Conservation (phyloP, 2,329 filamentous ascomycete genomes). For the Paraphoma sp. region DNA sequence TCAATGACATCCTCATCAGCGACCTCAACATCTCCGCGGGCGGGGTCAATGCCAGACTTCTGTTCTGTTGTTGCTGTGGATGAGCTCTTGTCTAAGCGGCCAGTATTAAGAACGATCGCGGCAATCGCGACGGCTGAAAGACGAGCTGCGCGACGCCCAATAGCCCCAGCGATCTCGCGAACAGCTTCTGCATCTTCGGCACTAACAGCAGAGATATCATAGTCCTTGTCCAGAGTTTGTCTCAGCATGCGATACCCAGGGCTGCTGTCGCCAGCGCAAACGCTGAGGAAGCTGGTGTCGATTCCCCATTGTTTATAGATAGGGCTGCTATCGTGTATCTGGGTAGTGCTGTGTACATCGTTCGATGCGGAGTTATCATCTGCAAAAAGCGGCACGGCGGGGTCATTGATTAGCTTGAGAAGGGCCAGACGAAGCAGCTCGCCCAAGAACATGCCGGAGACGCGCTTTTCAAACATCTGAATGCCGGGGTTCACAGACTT, state of each 20-base stretch:
- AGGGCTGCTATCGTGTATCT: conserved; percentile 59
- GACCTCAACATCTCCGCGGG: conserved; percentile 43
- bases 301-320: conserved; percentile 86
- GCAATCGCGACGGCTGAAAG: conserved; percentile 87
- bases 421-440: conserved; percentile 86
- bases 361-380: conserved; percentile 77
- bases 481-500: conserved; percentile 89
- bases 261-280: conserved; percentile 81
- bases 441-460: conserved; percentile 97
- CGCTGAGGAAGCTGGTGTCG: conserved; percentile 88
- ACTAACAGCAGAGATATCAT: conserved; percentile 77
- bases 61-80: conserved; percentile 46
- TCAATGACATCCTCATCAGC: conserved; percentile 76
- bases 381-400: conserved; percentile 73
- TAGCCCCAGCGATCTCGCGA: conserved; percentile 79
- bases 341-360: conserved; percentile 71
- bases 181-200: conserved; percentile 88
- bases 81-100: conserved; percentile 62
- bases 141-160: conserved; percentile 87
- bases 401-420: conserved; percentile 73
- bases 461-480: conserved; percentile 98
- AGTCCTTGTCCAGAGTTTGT: conserved; percentile 76
- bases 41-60: conserved; percentile 41
- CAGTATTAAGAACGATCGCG: conserved; percentile 81
- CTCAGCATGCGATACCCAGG: conserved; percentile 75